Percentiles rank a stretch among this genome's conserved stretches.
phyloP scores from a whole-genome alignment of 345 rosid species.

The Eutrema japonicum region DNA sequence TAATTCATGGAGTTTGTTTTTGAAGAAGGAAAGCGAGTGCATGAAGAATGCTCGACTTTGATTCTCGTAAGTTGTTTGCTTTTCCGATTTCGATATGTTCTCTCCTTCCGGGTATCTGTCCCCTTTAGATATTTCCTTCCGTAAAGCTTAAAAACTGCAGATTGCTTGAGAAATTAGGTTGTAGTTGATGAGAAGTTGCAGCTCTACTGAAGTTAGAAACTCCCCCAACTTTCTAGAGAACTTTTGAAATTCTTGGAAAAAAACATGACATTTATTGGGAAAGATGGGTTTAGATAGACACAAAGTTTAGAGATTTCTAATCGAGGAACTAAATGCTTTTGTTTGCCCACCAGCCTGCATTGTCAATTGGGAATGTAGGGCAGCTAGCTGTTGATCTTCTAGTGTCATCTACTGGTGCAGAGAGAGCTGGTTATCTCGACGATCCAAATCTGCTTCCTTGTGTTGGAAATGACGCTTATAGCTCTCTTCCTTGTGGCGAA shows the following conservation, averaged over 20 bases:
- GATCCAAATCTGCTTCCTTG: conserved; percentile 81
- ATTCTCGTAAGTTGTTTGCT: conserved; percentile 55
- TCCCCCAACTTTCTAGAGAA: neutral
- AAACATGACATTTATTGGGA: neutral
- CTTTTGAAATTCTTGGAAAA: neutral
- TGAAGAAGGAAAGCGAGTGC: conserved; percentile 59
- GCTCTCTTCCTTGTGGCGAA: conserved; percentile 69
- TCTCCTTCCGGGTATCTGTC: neutral
- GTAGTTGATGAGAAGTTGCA: neutral
- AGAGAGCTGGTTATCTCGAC: conserved; percentile 76
- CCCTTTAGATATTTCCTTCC: neutral
- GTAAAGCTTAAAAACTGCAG: neutral
- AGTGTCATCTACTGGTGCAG: conserved; percentile 72
- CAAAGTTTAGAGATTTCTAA: conserved; percentile 6
- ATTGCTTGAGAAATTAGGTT: conserved; percentile 18
- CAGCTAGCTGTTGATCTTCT: conserved; percentile 87
- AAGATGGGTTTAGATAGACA: neutral
- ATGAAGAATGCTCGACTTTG: conserved; percentile 63
- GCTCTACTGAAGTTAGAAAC: conserved; percentile 15
- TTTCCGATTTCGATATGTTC: conserved; percentile 29
- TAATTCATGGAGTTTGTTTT: conserved; percentile 35
- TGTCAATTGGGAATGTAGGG: conserved; percentile 92
- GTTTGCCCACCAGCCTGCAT: conserved; percentile 63
- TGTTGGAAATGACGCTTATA: conserved; percentile 85
- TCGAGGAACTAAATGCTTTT: conserved; percentile 2